Percentiles rank a stretch among this genome's conserved stretches.
These are phyloP conservation scores for Tulasnella sp. DNA, from an alignment of 768 basidiomycete species.

Conservation along the genomic window DNA sequence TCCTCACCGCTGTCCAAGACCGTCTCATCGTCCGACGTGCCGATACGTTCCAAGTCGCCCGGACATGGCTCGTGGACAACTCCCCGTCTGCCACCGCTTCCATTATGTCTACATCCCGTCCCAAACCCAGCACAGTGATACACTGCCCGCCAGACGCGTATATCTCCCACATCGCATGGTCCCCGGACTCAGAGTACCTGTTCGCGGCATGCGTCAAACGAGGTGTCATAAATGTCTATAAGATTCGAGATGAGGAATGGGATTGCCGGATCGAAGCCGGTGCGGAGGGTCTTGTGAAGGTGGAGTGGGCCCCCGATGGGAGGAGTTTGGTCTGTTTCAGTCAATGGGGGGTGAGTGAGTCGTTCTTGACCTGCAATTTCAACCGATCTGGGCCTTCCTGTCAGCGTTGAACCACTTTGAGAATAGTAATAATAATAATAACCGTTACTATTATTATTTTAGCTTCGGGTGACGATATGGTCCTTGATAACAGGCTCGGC, in stretches of 20 bases:
- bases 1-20: slow-evolving; percentile 69
- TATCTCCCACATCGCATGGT: slow-evolving; percentile 77
- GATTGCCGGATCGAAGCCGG: slow-evolving; percentile 66
- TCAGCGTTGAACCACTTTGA: slow-evolving; percentile 3
- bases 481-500: slow-evolving; percentile 61
- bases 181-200: slow-evolving; percentile 77
- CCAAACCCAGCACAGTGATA: slow-evolving; percentile 16
- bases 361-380: not conserved
- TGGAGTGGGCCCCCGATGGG: slow-evolving; percentile 86
- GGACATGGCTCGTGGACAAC: slow-evolving; percentile 62
- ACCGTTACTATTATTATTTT: not conserved
- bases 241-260: slow-evolving; percentile 71
- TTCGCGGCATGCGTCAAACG: slow-evolving; percentile 65
- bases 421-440: too few relatives aligned
- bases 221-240: slow-evolving; percentile 65
- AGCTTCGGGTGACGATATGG: slow-evolving; percentile 85
- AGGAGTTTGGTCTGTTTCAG: slow-evolving; percentile 79
- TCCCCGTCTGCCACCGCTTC: slow-evolving; percentile 41
- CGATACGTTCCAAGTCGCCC: slow-evolving; percentile 70
- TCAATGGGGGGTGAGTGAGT: slow-evolving; percentile 73
- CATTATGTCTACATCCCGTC: slow-evolving; percentile 25
- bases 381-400: too few relatives aligned
- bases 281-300: slow-evolving; percentile 72
- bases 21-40: slow-evolving; percentile 74
- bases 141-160: slow-evolving; percentile 28